Evolutionary conservation across 2,329 filamentous ascomycete species (phyloP), one percentile per base, ranked within the genome.

Genomic region (Lasiodiplodia sp.): DNA sequence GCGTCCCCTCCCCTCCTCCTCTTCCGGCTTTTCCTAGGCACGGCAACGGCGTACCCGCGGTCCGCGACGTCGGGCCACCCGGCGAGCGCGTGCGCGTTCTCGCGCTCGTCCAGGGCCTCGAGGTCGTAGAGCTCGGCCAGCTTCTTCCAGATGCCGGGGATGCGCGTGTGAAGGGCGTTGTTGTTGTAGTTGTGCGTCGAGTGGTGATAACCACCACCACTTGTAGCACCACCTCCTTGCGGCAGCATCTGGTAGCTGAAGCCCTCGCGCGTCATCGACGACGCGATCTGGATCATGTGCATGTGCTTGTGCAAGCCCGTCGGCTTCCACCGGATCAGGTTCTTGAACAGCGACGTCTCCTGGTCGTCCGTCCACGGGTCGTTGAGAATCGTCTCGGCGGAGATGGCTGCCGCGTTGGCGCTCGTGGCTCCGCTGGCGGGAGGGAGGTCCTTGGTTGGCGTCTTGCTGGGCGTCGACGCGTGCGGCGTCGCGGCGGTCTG

Each of bases 281-380:
- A 90, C 55, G 91, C 91, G 69, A 97, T 93, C 10, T 93, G 90
- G 71, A 97, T 89, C 86, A 97, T 94, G 70, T 93, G 91, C 77
- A 97, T 97, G 79, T 97, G 93, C 78, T 95, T 96, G 82, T 97
- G 94, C 86, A 97, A 92, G 70, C 94, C 95, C 51, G 95, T 95
- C n/a, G 96, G 96, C 78, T 99, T 99, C 91, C 92, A 97, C 77
- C 90, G 88, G 72, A 98, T 94, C 72, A 98, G 91, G 65, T 90
- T 93, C 78, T 97, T 97, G 82, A 97, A 93, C 0, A 99, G 86
- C 51, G 93, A 94, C 1, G 93, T 94, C 72, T 97, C 91, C 80
- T 99, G 96, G 76, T 97, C 95, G 75, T 97, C 94, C 4, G 94
- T 97, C 96, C 96, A 99, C 31, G 90, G 88, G 72, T 95, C 92